These are phyloP conservation scores for Ulota crispa DNA, from an alignment of 225 moss, liverwort and hornwort genomes.

Conservation along the genomic window DNA sequence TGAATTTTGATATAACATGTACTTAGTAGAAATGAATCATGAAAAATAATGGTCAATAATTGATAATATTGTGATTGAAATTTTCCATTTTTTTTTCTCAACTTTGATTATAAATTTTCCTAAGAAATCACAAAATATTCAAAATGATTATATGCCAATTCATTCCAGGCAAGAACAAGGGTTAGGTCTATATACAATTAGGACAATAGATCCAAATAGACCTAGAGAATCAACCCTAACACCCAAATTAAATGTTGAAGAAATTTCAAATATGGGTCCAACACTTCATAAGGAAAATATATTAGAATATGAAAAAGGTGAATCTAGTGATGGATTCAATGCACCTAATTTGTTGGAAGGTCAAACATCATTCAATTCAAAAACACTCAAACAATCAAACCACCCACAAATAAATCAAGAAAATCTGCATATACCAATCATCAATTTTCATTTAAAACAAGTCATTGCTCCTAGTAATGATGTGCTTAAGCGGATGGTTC, in stretches of 20 bases:
- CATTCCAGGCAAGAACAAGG: conserved; percentile 1
- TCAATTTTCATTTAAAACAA: conserved; percentile 52
- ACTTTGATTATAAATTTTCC: accelerated
- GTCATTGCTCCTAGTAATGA: conserved; percentile 64
- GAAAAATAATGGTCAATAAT: accelerated
- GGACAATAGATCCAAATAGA: not conserved
- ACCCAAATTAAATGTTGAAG: not conserved
- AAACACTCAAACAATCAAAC: not conserved
- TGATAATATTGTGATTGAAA: not conserved
- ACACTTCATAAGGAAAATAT: not conserved
- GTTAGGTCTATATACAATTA: not conserved
- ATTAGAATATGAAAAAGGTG: not conserved
- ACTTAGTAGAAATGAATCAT: not conserved
- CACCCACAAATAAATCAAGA: not conserved
- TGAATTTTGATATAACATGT: not conserved
- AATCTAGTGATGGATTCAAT: conserved; percentile 16
- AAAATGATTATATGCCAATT: accelerated
- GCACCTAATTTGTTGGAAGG: not conserved
- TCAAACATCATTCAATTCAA: conserved; percentile 10
- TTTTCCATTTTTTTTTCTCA: accelerated
- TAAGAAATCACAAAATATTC: accelerated
- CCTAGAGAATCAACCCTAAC: not conserved
- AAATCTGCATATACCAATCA: conserved; percentile 6
- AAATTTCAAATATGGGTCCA: not conserved
- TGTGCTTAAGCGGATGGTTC: conserved; percentile 62